Evolutionary conservation across 331 rosid genomes (phyloP), one percentile per base, ranked within the genome.

Genomic region (Pyrus hybrid): DNA sequence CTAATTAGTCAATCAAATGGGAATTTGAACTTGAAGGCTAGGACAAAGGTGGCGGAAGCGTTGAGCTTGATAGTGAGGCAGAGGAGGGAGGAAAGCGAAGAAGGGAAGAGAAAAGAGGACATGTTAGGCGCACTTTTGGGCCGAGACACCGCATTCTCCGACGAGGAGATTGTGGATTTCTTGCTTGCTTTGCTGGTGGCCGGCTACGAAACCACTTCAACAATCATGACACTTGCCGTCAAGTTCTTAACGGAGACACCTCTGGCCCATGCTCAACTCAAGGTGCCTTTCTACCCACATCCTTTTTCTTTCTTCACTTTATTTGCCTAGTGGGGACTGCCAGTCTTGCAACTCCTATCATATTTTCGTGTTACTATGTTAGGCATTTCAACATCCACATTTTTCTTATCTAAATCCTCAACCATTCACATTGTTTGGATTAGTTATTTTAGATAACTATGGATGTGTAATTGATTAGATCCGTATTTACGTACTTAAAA

Each of bases 151-250:
- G 87, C 86, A 2, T 88, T 94, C 32, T 86, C 90, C 61, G 97
- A 94, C 41, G 97, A 94, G 49, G 85, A 86, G 80, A 92, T 94
- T 37, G 97, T 92, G 2, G 99, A 94, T 82, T 94, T 94, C 77
- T 74, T 94, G 84, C 80, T 94, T 37, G 97, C 99, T 45, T 75
- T 94, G 79, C 88, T 94, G 6, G 97, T 94, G 17, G 99, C 95
- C 13, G 97, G 99, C 76, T 94, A 92, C 14, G 99, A 94, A 78
- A 94, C 97, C 45, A 95, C 99, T 63, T 92, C 99, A 3, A 92
- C 99, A 3, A 87, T 88, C 41, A 95, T 95, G 97, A 95, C 99
- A 45, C 99, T 95, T 20, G 97, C 99, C 23, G 85, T 95, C n/a
- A 95, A 95, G 86, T 95, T 95, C 76, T 89, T 95, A 76, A 90